Evolutionary conservation across 306 rosid species (phyloP).

Genomic region (Oxytropis ochrocephala): DNA sequence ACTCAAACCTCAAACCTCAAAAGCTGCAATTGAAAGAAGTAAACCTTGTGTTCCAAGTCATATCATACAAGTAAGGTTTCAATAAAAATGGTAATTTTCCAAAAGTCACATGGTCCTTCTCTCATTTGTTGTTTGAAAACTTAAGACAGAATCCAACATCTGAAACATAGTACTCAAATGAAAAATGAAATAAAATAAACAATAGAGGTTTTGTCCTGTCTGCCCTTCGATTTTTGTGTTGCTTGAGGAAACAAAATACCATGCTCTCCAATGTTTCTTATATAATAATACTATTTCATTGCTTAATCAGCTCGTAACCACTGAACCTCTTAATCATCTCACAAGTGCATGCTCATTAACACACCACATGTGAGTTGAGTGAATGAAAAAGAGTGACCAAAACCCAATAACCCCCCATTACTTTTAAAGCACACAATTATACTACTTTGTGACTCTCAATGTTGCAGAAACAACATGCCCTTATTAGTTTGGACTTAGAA

Average conservation of each 20-base stretch:
- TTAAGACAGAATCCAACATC: conserved; percentile 33
- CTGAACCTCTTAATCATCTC: conserved; percentile 43
- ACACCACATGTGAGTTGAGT: conserved; percentile 34
- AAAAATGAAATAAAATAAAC: neutral
- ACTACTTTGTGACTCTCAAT: conserved; percentile 31
- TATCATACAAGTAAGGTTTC: neutral
- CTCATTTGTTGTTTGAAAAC: conserved; percentile 12
- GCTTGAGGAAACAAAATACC: conserved; percentile 6
- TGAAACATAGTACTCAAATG: conserved; percentile 21
- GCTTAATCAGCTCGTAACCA: conserved; percentile 52
- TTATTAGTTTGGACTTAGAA: conserved; percentile 1
- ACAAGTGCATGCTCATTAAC: conserved; percentile 37
- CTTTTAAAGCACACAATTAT: conserved; percentile 29
- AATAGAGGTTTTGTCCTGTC: conserved; percentile 30
- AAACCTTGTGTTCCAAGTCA: conserved; percentile 25
- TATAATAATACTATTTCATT: conserved; percentile 35
- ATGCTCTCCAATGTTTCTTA: neutral
- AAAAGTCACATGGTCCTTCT: conserved; percentile 7
- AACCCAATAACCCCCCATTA: neutral
- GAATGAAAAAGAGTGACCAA: conserved; percentile 13
- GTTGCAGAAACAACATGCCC: conserved; percentile 12
- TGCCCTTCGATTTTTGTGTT: conserved; percentile 14
- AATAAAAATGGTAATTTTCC: neutral
- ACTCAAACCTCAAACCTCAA: conserved; percentile 4
- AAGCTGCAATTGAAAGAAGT: conserved; percentile 26